Conservation (phyloP, 2,329 filamentous ascomycete genomes). For the Pyrenophora seminiperda region DNA sequence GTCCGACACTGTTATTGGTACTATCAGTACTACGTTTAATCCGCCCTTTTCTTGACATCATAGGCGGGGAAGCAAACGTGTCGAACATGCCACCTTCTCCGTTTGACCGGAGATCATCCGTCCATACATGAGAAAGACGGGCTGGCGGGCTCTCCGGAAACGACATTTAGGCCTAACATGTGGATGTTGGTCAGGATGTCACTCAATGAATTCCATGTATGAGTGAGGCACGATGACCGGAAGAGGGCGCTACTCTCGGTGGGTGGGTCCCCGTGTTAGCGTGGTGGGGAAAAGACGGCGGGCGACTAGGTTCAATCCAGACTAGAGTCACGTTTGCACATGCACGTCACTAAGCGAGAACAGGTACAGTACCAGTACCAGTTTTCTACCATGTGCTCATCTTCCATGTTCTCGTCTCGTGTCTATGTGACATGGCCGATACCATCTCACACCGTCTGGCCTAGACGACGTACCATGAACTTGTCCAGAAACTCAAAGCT, state of each 20-base stretch:
- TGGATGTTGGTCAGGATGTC: too few species aligned
- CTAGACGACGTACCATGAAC: slow-evolving; percentile 4
- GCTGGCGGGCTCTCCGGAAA: neutral
- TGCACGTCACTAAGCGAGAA: neutral
- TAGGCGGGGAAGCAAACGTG: slow-evolving; percentile 10
- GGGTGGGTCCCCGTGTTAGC: neutral
- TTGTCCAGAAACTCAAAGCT: neutral
- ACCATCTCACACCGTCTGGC: neutral
- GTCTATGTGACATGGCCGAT: neutral
- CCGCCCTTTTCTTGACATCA: slow-evolving; percentile 10
- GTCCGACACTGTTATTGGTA: neutral
- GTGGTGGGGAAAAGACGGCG: neutral
- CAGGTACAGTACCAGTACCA: too few species aligned
- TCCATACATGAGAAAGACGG: slow-evolving; percentile 1
- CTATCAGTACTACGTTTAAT: neutral
- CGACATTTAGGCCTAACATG: neutral
- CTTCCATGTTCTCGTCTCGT: neutral
- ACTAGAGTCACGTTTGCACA: neutral
- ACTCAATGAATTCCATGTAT: too few species aligned
- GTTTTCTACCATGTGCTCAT: neutral
- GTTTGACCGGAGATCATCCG: slow-evolving; percentile 2
- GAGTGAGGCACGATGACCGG: neutral
- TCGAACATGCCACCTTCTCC: neutral
- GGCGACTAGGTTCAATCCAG: neutral
- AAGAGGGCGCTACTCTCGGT: neutral